Percentiles rank a stretch among this genome's conserved stretches.
phyloP scores from a whole-genome alignment of 1,284 basidiomycete genomes.

The Pisolithus thermaeus region DNA sequence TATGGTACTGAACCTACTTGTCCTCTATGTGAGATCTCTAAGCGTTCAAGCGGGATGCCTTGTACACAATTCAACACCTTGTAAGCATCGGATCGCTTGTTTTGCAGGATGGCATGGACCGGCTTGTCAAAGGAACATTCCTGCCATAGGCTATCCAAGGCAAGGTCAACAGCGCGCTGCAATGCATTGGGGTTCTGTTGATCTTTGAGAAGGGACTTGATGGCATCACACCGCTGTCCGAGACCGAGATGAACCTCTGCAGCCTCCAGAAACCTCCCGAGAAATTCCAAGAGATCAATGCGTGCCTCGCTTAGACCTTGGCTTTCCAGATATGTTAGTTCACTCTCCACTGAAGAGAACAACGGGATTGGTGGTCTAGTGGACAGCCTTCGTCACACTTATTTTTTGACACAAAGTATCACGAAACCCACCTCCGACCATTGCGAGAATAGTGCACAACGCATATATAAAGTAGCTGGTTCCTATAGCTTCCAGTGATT shows the following conservation, averaged over 20 bases:
- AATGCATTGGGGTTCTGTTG: conserved; percentile 18
- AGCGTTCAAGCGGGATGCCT: background rate
- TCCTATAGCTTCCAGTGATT: background rate
- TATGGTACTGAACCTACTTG: background rate
- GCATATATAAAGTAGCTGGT: background rate
- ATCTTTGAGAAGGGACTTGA: conserved; percentile 38
- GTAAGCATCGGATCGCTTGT: background rate
- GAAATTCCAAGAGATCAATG: conserved; percentile 38
- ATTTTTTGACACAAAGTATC: no score
- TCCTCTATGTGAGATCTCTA: background rate
- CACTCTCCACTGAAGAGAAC: conserved; percentile 44
- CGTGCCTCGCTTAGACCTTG: conserved; percentile 46
- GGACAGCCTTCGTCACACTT: background rate
- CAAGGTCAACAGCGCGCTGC: conserved; percentile 21
- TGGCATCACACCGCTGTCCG: conserved; percentile 41
- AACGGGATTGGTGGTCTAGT: conserved; percentile 41
- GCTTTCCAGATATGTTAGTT: conserved; percentile 50
- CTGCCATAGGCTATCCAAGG: conserved; percentile 8
- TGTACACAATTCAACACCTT: background rate
- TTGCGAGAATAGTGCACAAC: background rate
- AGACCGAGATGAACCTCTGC: conserved; percentile 46
- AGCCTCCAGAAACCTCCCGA: conserved; percentile 41
- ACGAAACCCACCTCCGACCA: background rate
- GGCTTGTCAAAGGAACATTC: conserved; percentile 1
- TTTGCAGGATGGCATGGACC: background rate